Base-by-base conservation (phyloP, 1,284 basidiomycete species). In the Violaceomyces palustris region DNA sequence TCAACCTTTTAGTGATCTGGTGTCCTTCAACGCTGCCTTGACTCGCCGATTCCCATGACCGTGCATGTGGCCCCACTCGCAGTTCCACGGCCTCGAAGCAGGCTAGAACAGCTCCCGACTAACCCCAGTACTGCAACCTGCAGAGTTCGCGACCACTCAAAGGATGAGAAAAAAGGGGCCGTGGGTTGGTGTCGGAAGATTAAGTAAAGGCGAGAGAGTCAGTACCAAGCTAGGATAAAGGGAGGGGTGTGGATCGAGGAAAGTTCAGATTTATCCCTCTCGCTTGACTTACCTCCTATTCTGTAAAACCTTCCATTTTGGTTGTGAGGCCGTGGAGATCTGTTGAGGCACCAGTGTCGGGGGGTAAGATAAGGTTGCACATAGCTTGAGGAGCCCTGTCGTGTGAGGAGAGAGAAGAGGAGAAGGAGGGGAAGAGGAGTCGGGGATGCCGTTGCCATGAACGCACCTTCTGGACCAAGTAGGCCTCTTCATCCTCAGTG, bases 241-340 rank as follows among this genome's bases (percentile, higher is more conserved):
- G n/a, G n/a, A n/a, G n/a, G n/a, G n/a, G n/a, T n/a, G n/a, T n/a
- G n/a, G n/a, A n/a, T n/a, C n/a, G n/a, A n/a, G n/a, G n/a, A n/a
- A n/a, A n/a, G n/a, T n/a, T n/a, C n/a, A n/a, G n/a, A n/a, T n/a
- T n/a, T n/a, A n/a, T n/a, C n/a, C n/a, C n/a, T n/a, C n/a, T n/a
- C n/a, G n/a, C n/a, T n/a, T n/a, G n/a, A n/a, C 52, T 42, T 28
- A 47, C 87, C 88, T 80, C 66, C 88, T 78, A 55, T 88, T 88
- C 4, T 81, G 79, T 15, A 91, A 78, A n/a, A 79, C 79, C 73
- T 84, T 89, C 89, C 89, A 93, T 72, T 83, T 87, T 8, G 82
- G 83, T 64, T 81, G 82, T n/a, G 87, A 86, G 1, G 84, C 82
- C 64, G 84, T 83, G 24, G 77, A 72, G 45, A 91, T 85, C 85